phyloP scores from a whole-genome alignment of 1,139 yeast species.

The Arxiozyma heterogenica region DNA sequence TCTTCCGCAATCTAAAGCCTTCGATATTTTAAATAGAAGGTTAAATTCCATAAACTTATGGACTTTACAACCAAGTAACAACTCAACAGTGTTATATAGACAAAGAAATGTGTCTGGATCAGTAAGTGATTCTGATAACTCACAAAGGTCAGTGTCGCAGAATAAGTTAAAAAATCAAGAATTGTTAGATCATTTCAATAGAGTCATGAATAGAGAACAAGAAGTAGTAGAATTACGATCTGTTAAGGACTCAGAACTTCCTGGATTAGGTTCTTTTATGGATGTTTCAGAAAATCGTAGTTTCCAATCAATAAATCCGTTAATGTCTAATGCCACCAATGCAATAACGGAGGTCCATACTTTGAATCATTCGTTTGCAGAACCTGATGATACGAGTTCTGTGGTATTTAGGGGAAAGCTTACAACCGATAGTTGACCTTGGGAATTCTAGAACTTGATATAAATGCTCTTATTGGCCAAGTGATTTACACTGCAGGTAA shows the following conservation, averaged over 20 bases:
- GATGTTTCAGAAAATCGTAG: slow-evolving; percentile 8
- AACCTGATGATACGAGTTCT: slow-evolving; percentile 12
- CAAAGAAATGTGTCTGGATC: slow-evolving; percentile 7
- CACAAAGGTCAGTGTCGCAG: slow-evolving; percentile 19
- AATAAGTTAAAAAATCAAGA: slow-evolving; percentile 21
- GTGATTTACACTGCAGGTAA: too few species aligned
- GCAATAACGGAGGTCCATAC: slow-evolving; percentile 4
- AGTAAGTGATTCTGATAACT: slow-evolving; percentile 11
- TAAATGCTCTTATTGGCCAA: background rate
- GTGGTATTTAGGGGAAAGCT: slow-evolving; percentile 5
- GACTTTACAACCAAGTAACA: slow-evolving; percentile 16
- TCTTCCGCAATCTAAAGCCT: slow-evolving; percentile 92
- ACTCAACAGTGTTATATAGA: slow-evolving; percentile 7
- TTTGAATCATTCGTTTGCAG: slow-evolving; percentile 5
- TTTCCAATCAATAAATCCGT: slow-evolving; percentile 3
- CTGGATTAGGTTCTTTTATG: slow-evolving; percentile 11
- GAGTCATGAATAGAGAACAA: slow-evolving; percentile 8
- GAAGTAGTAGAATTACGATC: slow-evolving; percentile 1
- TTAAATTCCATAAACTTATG: slow-evolving; percentile 37
- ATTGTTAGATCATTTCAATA: slow-evolving; percentile 24
- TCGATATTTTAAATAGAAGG: slow-evolving; percentile 68
- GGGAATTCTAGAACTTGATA: background rate
- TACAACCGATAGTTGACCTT: background rate
- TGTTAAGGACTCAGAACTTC: slow-evolving; percentile 12
- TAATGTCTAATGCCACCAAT: slow-evolving; percentile 2